Evolutionary conservation across 2,329 filamentous ascomycete species (phyloP).

Genomic region (Fusarium gaditjirri): DNA sequence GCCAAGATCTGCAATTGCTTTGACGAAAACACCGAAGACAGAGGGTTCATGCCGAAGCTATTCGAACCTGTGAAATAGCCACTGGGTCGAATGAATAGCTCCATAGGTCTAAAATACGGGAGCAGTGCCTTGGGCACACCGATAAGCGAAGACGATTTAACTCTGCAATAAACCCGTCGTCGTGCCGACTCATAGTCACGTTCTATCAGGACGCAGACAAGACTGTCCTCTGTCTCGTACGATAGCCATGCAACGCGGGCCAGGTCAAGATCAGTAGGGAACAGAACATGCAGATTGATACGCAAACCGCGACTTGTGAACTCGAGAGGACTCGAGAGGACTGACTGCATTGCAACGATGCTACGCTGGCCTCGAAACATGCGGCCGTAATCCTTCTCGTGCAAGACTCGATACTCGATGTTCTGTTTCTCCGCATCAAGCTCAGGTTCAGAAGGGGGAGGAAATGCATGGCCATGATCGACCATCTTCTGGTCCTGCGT

Average conservation of each 20-base stretch:
- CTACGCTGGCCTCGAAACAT: conserved; percentile 8
- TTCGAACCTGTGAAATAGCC: not conserved
- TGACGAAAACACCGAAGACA: not conserved
- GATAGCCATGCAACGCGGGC: conserved; percentile 6
- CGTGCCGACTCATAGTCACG: not conserved
- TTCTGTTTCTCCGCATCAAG: not conserved
- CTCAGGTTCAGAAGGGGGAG: not conserved
- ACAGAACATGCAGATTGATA: conserved; percentile 12
- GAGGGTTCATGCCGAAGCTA: not conserved
- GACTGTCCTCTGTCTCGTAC: conserved; percentile 2
- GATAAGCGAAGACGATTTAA: not conserved
- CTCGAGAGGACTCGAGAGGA: not conserved
- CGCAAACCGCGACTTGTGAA: conserved; percentile 8
- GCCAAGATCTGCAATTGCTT: not conserved
- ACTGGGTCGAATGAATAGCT: conserved; percentile 4
- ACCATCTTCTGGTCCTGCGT: not conserved
- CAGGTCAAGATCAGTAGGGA: not conserved
- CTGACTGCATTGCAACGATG: not conserved
- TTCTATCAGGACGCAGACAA: conserved; percentile 10
- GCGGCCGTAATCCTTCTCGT: conserved; percentile 3
- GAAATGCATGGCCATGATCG: not conserved
- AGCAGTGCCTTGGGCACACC: conserved; percentile 1
- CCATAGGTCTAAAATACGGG: not conserved
- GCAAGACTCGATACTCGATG: not conserved
- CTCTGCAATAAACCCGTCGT: not conserved